phyloP scores from a whole-genome alignment of 148 eudicot species.

The Heliosperma pusillum region DNA sequence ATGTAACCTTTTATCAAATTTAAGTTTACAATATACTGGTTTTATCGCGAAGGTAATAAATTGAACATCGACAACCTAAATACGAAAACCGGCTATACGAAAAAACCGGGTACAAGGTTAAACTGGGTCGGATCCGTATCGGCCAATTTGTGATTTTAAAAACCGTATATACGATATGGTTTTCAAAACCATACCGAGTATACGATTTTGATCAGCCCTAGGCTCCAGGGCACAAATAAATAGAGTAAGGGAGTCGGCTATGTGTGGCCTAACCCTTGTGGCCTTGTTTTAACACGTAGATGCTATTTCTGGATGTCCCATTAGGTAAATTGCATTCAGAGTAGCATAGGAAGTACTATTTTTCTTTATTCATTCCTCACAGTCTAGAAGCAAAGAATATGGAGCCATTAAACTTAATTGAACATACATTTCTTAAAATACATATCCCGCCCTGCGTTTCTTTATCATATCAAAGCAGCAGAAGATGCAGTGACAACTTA shows the following conservation, averaged over 20 bases:
- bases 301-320: neutral
- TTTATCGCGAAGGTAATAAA: no score
- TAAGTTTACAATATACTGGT: no score
- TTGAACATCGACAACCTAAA: no score
- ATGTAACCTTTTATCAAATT: no score
- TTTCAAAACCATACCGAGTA: no score
- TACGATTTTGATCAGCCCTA: no score
- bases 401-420: neutral
- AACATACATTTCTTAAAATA: constrained; percentile 1
- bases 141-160: no score
- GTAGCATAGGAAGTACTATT: neutral
- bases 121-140: no score
- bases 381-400: neutral
- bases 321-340: neutral
- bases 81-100: no score
- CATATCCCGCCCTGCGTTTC: neutral
- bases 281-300: neutral
- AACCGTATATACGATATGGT: no score
- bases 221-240: neutral
- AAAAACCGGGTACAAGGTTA: no score
- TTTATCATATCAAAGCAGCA: neutral
- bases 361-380: neutral
- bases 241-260: neutral
- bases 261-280: neutral
- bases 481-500: neutral